Base-by-base conservation (phyloP, 371 early-diverging fungal genomes). In the Cokeromyces recurvatus region DNA sequence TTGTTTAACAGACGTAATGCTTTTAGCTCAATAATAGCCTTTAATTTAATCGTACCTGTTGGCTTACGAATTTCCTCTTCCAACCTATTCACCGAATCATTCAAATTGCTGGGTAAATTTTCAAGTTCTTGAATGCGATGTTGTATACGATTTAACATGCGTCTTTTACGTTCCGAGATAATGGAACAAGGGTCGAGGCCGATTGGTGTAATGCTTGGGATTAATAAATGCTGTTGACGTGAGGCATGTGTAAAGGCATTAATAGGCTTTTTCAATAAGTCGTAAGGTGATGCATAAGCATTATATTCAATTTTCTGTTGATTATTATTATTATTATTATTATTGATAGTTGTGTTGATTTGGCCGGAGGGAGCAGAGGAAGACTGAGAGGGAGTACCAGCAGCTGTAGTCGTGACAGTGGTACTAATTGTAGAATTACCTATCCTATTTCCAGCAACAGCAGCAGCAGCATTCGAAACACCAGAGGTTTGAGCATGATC, bases 21-120 rank as follows among this genome's bases (percentile, higher is more conserved):
- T 61, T 95, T 95, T 38, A 94, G 63, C 68, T 94, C 93, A 32
- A 96, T 88, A n/a, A 96, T 55, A 3, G 92, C 67, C 83, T 87
- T 47, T 60, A 70, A 31, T 58, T 68, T 64, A 20, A 57, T 21
- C 22, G 51, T 58, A 11, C 49, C 32, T n/a, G n/a, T n/a, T n/a
- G n/a, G n/a, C n/a, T n/a, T n/a, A n/a, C n/a, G n/a, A n/a, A n/a
- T n/a, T 15, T 53, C 47, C 23, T 39, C 39, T 22, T 56, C 52
- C 10, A 62, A 14, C 29, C 29, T 29, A 29, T 29, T 29, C 8
- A 29, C 29, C 4, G 42, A 24, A 12, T 43, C 23, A 27, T 46
- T 47, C 17, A 71, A 34, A 36, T 61, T 64, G 21, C 62, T 61
- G 4, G 71, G 64, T 12, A 66, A 15, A 22, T 66, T 69, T 47